Evolutionary conservation across 1,139 yeast genomes (phyloP), one percentile per base, ranked within the genome.

Genomic region (Wickerhamomyces sp.): DNA sequence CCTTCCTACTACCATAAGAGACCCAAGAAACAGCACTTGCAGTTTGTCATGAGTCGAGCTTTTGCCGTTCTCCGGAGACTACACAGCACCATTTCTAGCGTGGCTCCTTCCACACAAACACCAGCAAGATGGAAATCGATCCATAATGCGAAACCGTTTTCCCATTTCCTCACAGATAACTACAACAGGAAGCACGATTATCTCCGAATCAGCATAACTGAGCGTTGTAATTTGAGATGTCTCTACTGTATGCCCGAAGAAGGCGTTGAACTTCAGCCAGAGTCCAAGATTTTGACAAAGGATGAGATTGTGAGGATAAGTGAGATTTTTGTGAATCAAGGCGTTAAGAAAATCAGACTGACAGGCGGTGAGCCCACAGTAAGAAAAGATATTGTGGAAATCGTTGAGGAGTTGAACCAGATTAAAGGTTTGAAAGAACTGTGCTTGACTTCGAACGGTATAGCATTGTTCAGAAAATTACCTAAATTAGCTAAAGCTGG

Each of bases 311-410:
- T 66, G 4, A 43, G 54, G 21, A 41, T 71, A 10, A 71, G 74
- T 2, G 34, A 46, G 26, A 42, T 68, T 4, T 71, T 71, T 50
- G 74, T 66, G 3, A 25, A 45, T 2, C 64, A 66, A 35, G 77
- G 77, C 3, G 75, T 71, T 13, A 51, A 56, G 14, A 71, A 71
- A 47, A 66, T 71, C 19, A 49, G 77, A 26, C 54, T 71, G 16
- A 71, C 77, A 0, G 77, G 77, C 9, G 77, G 77, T 13, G 77
- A 71, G 47, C 77, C 77, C 1, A 69, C 75, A 0, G 72, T 71
- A 6, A 51, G 77, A 15, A 62, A 59, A 34, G 77, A 71, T 42
- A 61, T 71, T 26, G 55, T 70, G 29, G 67, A 62, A 11, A 49
- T 71, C 4, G 68, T 69, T 9, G 40, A 45, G 28, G 52, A 55